phyloP scores from a whole-genome alignment of 129 eudicot genomes.

The Helianthus annuus region DNA sequence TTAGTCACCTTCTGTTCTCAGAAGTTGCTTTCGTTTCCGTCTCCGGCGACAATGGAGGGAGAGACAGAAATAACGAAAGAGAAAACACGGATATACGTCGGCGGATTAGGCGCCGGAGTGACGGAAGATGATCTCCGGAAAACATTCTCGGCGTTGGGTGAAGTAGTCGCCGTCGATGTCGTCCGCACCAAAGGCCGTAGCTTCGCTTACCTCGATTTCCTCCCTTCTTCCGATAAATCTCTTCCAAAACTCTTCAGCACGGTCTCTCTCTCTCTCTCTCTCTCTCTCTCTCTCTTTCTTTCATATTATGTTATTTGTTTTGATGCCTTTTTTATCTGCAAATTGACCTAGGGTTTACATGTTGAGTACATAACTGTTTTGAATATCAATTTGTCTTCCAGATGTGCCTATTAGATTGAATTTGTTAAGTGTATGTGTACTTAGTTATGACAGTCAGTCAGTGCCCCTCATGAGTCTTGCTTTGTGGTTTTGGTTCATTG shows the following conservation, averaged over 20 bases:
- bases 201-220: slow-evolving; percentile 79
- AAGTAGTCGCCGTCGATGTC: slow-evolving; percentile 60
- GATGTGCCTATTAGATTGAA: background rate
- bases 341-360: background rate
- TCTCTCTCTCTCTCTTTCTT: slow-evolving; percentile 15
- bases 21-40: slow-evolving; percentile 5
- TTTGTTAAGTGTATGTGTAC: background rate
- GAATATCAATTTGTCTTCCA: background rate
- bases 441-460: background rate
- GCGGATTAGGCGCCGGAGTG: slow-evolving; percentile 80
- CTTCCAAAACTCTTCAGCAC: slow-evolving; percentile 92
- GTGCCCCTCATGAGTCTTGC: background rate
- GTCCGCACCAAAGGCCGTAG: slow-evolving; percentile 86
- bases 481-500: background rate
- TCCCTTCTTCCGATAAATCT: slow-evolving; percentile 70
- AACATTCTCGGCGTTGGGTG: slow-evolving; percentile 74
- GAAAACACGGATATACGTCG: slow-evolving; percentile 67
- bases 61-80: slow-evolving; percentile 20
- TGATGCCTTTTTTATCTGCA: background rate
- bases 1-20: background rate
- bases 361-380: background rate
- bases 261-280: slow-evolving; percentile 37
- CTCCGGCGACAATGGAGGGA: slow-evolving; percentile 19
- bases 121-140: slow-evolving; percentile 68
- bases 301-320: background rate